Conservation (phyloP, 2,329 filamentous ascomycete species). For the Tricladium varicosporioides region DNA sequence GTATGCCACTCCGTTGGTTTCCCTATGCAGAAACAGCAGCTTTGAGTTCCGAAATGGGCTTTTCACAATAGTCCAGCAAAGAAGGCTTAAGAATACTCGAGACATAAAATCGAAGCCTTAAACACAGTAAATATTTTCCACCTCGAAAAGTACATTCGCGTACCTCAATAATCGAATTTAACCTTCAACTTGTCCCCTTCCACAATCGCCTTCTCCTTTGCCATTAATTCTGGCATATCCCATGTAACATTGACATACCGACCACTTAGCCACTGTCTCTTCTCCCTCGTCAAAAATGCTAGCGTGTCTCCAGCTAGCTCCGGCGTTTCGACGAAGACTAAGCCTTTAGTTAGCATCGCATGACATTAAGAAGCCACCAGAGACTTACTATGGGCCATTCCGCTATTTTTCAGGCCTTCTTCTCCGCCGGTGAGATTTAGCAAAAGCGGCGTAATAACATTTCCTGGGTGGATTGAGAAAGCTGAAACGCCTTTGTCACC, state of each 20-base stretch:
- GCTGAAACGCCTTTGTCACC: conserved; percentile 39
- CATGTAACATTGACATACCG: conserved; percentile 45
- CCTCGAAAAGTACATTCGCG: no score
- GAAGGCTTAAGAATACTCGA: no score
- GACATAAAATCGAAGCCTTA: no score
- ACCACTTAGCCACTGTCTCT: conserved; percentile 44
- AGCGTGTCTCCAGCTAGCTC: conserved; percentile 43
- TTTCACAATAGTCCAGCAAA: no score
- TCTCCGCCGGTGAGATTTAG: conserved; percentile 17
- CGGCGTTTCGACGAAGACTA: conserved; percentile 34
- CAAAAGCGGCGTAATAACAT: conserved; percentile 16
- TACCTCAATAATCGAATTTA: conserved; percentile 22
- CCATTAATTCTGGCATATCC: conserved; percentile 46
- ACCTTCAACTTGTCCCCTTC: conserved; percentile 35
- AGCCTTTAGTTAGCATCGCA: conserved; percentile 29
- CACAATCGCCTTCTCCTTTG: conserved; percentile 42
- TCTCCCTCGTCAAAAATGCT: conserved; percentile 41
- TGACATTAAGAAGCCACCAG: neutral
- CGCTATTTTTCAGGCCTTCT: conserved; percentile 8
- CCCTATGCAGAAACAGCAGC: no score
- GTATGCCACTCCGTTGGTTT: no score
- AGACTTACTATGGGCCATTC: conserved; percentile 14
- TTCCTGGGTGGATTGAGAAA: conserved; percentile 40
- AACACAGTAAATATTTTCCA: no score
- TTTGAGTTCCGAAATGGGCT: no score